Evolutionary conservation across 1,139 yeast genomes (phyloP).

Genomic region (Sugiyamaella sp.): DNA sequence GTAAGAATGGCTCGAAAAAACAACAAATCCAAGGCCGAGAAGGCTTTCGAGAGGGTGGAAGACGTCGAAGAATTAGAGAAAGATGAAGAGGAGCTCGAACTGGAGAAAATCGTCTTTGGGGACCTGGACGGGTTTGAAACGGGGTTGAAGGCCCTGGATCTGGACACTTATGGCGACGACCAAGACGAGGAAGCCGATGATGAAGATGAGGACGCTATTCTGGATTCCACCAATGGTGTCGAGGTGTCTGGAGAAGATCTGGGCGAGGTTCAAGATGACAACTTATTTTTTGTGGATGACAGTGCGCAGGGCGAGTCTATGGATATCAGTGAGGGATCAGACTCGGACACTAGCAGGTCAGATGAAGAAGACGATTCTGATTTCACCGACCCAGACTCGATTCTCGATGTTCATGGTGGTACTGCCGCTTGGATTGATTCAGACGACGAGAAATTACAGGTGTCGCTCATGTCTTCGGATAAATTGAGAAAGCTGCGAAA

Average conservation of each 20-base stretch:
- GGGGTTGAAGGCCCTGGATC: conserved; percentile 61
- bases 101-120: conserved; percentile 89
- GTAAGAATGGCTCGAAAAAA: conserved; percentile 7
- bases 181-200: conserved; percentile 47
- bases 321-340: conserved; percentile 31
- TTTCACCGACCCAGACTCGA: conserved; percentile 34
- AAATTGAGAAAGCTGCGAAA: conserved; percentile 73
- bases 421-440: conserved; percentile 85
- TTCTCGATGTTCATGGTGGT: conserved; percentile 41
- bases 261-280: conserved; percentile 42
- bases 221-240: conserved; percentile 39
- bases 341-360: conserved; percentile 15
- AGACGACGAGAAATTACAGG: conserved; percentile 76
- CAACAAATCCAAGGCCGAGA: not conserved
- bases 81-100: conserved; percentile 75
- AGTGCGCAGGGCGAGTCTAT: conserved; percentile 33
- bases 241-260: conserved; percentile 36
- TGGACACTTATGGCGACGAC: conserved; percentile 50
- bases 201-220: conserved; percentile 39
- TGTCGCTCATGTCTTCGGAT: conserved; percentile 64
- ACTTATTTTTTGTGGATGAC: conserved; percentile 42
- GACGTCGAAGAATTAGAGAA: conserved; percentile 51
- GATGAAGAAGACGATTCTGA: conserved; percentile 30
- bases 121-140: conserved; percentile 77
- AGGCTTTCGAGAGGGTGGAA: not conserved